phyloP scores from a whole-genome alignment of 495 filamentous ascomycete species.

The Neurospora africana region DNA sequence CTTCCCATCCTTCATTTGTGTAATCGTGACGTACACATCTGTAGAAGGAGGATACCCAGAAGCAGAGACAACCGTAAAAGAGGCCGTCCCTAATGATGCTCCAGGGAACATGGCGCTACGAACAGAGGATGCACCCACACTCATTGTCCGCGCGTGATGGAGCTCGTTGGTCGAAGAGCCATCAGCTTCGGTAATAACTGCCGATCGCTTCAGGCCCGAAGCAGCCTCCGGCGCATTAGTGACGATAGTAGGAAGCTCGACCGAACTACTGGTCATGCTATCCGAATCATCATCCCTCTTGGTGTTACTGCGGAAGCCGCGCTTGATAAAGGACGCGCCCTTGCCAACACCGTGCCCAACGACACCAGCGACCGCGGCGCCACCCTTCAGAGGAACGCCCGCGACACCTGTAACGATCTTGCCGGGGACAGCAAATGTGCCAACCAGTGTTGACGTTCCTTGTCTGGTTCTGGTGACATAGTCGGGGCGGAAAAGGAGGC shows the following conservation, averaged over 20 bases:
- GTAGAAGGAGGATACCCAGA: conserved; percentile 63
- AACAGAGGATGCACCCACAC: conserved; percentile 52
- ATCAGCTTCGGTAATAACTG: not conserved
- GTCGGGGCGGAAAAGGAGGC: conserved; percentile 84
- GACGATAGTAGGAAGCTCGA: conserved; percentile 37
- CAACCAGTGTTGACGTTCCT: conserved; percentile 86
- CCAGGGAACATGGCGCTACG: conserved; percentile 44
- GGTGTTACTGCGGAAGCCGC: conserved; percentile 58
- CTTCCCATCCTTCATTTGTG: conserved; percentile 49
- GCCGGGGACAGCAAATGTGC: conserved; percentile 82
- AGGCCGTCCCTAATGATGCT: conserved; percentile 61
- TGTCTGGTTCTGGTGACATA: conserved; percentile 83
- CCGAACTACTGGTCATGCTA: conserved; percentile 17
- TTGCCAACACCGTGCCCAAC: conserved; percentile 74
- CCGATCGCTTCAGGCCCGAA: conserved; percentile 24
- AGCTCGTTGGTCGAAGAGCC: conserved; percentile 22
- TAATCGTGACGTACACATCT: conserved; percentile 73
- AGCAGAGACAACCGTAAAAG: conserved; percentile 70
- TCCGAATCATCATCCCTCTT: conserved; percentile 45
- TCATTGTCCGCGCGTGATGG: conserved; percentile 55
- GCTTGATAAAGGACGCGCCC: conserved; percentile 77
- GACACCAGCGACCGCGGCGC: conserved; percentile 55
- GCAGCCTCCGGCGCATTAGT: conserved; percentile 29
- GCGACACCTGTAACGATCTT: conserved; percentile 72
- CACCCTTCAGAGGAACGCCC: conserved; percentile 86